Evolutionary conservation across 306 rosid species (phyloP).

Genomic region (Neltuma alba): DNA sequence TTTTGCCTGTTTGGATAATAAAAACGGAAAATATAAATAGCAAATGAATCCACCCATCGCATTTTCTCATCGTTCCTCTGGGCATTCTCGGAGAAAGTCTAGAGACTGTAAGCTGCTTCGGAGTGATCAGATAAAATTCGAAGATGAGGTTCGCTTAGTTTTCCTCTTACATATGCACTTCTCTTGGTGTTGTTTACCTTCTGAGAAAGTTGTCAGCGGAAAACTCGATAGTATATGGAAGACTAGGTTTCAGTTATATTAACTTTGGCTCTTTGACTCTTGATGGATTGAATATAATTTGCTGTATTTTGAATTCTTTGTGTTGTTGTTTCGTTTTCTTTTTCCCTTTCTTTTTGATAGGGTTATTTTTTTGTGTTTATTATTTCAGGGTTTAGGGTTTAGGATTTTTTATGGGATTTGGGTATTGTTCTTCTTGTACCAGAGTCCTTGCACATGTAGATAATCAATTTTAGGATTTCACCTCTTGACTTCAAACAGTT

Average conservation of each 20-base stretch:
- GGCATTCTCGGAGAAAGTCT: background rate
- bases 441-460: background rate
- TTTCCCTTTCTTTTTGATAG: background rate
- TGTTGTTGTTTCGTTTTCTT: background rate
- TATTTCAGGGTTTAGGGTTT: constrained; percentile 13
- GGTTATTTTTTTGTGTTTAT: background rate
- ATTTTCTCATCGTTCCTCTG: background rate
- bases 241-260: background rate
- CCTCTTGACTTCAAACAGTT: background rate
- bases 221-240: background rate
- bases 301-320: background rate
- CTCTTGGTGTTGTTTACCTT: background rate
- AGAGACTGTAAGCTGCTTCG: background rate
- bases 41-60: background rate
- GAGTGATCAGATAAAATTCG: background rate
- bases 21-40: background rate
- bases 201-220: background rate
- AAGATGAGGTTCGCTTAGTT: constrained; percentile 37
- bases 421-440: background rate
- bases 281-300: background rate
- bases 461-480: background rate
- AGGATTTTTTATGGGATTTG: background rate
- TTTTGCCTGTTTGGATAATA: background rate
- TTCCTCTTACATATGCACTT: background rate
- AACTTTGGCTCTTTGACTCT: background rate